A percentile compares a stretch with the other conserved stretches of the same genome.
These are phyloP conservation scores for Piper longum DNA, from an alignment of 164 flowering plant genomes.

Conservation along the genomic window DNA sequence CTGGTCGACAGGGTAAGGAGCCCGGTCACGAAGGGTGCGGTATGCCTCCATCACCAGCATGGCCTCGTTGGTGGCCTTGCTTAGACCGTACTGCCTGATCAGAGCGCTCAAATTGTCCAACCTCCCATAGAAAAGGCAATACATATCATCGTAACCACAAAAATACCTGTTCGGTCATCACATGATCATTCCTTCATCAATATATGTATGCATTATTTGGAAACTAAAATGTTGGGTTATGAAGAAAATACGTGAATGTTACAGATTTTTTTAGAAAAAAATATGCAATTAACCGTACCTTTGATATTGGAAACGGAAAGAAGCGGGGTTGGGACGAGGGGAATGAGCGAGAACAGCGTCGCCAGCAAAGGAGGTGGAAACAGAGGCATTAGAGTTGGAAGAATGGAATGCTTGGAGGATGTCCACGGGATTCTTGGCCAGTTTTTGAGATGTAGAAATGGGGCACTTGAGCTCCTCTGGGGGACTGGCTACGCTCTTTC, in stretches of 20 bases:
- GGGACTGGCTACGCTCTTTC: slow-evolving; percentile 60
- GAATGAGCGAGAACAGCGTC: slow-evolving; percentile 61
- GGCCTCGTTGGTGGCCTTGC: slow-evolving; percentile 60
- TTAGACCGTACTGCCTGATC: slow-evolving; percentile 63
- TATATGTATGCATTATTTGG: neutral
- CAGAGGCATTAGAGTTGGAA: slow-evolving; percentile 31
- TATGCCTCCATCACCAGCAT: slow-evolving; percentile 83
- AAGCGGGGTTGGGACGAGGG: slow-evolving; percentile 10
- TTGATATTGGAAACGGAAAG: slow-evolving; percentile 15
- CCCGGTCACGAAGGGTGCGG: slow-evolving; percentile 69
- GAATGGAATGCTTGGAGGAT: slow-evolving; percentile 45
- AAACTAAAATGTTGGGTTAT: neutral
- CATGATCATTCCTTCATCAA: no score
- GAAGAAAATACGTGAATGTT: neutral
- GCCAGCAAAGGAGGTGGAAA: slow-evolving; percentile 40
- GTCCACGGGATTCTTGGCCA: slow-evolving; percentile 30
- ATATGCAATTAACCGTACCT: slow-evolving; percentile 11
- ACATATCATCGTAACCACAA: slow-evolving; percentile 65
- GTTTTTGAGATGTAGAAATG: slow-evolving; percentile 16
- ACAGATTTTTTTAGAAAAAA: neutral
- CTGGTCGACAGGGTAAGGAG: slow-evolving; percentile 90
- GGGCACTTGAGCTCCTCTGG: slow-evolving; percentile 89
- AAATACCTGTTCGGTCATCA: slow-evolving; percentile 35
- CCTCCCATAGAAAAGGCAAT: slow-evolving; percentile 65
- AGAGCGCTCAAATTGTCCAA: slow-evolving; percentile 55